Percentiles rank a stretch among this genome's conserved stretches.
These are phyloP conservation scores for Pigoraptor vietnamica DNA, from an alignment of 78 protist species.

Conservation along the genomic window DNA sequence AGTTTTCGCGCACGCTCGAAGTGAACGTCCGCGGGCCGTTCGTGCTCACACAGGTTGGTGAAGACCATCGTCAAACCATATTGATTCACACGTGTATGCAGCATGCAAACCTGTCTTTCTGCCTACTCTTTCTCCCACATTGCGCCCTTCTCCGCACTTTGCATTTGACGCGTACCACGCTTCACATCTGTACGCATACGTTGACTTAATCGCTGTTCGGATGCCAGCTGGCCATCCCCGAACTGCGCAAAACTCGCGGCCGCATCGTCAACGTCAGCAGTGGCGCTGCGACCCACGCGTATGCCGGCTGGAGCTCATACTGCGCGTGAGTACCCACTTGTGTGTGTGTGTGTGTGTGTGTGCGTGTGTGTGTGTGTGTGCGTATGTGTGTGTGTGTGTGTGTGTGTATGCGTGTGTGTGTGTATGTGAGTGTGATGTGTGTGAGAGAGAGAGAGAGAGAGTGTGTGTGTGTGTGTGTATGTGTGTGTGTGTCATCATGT, in stretches of 20 bases:
- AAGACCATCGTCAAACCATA: no score
- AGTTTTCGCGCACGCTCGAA: no score
- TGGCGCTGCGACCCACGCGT: neutral
- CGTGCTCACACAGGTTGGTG: no score
- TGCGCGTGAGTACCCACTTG: neutral
- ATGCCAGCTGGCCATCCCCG: neutral
- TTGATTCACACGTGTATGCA: no score
- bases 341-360: no score
- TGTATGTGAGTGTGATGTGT: no score
- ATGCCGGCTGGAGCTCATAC: neutral
- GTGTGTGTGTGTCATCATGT: neutral
- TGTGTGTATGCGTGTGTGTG: neutral
- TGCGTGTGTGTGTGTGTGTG: neutral
- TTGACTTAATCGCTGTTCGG: neutral
- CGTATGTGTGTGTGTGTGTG: no score
- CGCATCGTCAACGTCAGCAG: neutral
- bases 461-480: no score
- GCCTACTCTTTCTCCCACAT: no score
- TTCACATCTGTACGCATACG: neutral
- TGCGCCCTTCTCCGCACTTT: no score
- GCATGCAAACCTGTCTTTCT: no score
- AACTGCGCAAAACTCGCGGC: neutral
- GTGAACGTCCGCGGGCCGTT: no score
- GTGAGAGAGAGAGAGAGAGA: neutral
- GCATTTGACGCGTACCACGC: neutral